Evolutionary conservation across 495 filamentous ascomycete genomes (phyloP).

Genomic region (Emericellopsis terricola): DNA sequence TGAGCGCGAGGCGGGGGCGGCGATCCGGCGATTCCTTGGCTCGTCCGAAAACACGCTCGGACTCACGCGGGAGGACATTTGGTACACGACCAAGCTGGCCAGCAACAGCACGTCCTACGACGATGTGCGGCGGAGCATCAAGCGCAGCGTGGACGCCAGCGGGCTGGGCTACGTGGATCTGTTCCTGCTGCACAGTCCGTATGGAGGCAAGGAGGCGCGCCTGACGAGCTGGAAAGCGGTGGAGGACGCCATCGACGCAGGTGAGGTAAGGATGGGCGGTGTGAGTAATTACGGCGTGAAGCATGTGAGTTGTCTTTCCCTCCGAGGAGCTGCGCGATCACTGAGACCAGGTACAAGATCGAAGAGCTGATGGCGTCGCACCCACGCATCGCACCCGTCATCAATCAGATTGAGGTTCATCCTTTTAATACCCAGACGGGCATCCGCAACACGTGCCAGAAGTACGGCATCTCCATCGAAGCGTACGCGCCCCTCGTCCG

Average conservation of each 20-base stretch:
- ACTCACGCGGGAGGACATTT: slow-evolving; percentile 23
- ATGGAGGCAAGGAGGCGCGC: slow-evolving; percentile 39
- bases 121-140: slow-evolving; percentile 13
- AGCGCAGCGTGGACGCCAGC: slow-evolving; percentile 20
- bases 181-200: slow-evolving; percentile 39
- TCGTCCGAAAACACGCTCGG: slow-evolving; percentile 15
- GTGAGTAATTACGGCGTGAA: slow-evolving; percentile 51
- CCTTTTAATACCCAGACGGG: slow-evolving; percentile 46
- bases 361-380: slow-evolving; percentile 41
- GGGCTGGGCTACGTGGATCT: slow-evolving; percentile 31
- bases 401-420: slow-evolving; percentile 57
- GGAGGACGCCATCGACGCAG: slow-evolving; percentile 42
- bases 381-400: slow-evolving; percentile 28
- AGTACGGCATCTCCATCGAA: slow-evolving; percentile 38
- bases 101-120: slow-evolving; percentile 23
- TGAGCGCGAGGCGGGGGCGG: slow-evolving; percentile 22
- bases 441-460: slow-evolving; percentile 34
- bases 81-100: slow-evolving; percentile 29
- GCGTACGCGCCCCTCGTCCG: slow-evolving; percentile 48
- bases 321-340: not conserved
- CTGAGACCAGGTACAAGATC: slow-evolving; percentile 17
- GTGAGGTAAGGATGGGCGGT: slow-evolving; percentile 40
- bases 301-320: slow-evolving; percentile 18
- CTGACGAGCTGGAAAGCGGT: slow-evolving; percentile 46
- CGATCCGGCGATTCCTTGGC: slow-evolving; percentile 20